Conservation (phyloP, 306 rosid species). For the Quercus rubra region DNA sequence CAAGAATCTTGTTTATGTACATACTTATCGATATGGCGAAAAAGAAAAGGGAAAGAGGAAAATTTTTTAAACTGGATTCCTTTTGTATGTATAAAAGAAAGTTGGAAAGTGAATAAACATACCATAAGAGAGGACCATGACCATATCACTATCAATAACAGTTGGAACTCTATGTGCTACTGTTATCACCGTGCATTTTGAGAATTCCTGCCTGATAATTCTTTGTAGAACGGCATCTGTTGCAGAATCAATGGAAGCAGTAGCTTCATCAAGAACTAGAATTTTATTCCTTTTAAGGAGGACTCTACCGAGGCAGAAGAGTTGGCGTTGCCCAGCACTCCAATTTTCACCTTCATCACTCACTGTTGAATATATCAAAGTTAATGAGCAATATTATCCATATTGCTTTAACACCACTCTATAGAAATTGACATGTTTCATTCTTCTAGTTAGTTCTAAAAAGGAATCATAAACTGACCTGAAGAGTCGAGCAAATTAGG, state of each 20-base stretch:
- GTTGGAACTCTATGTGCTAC: constrained; percentile 72
- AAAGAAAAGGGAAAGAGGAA: background rate
- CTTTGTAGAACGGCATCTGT: constrained; percentile 57
- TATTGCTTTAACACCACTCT: background rate
- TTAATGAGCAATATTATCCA: background rate
- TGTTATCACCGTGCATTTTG: constrained; percentile 52
- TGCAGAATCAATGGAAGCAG: constrained; percentile 64
- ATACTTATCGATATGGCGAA: too few relatives aligned
- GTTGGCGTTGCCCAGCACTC: constrained; percentile 68
- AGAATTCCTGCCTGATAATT: constrained; percentile 47
- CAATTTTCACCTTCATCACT: constrained; percentile 69
- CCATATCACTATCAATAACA: constrained; percentile 63
- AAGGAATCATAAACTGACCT: constrained; percentile 26
- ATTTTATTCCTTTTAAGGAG: constrained; percentile 54
- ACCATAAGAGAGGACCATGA: constrained; percentile 74
- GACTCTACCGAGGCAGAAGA: constrained; percentile 63
- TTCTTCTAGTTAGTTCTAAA: background rate
- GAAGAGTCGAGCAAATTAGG: constrained; percentile 47
- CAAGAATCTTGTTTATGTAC: too few relatives aligned
- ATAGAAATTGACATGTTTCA: background rate
- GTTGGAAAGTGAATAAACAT: constrained; percentile 1
- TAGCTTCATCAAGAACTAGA: constrained; percentile 68
- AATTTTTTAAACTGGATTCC: too few relatives aligned
- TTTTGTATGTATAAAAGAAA: background rate
- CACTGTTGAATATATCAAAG: constrained; percentile 19